Base-by-base conservation (phyloP, 495 filamentous ascomycete genomes). In the Aspergillus homomorphus region DNA sequence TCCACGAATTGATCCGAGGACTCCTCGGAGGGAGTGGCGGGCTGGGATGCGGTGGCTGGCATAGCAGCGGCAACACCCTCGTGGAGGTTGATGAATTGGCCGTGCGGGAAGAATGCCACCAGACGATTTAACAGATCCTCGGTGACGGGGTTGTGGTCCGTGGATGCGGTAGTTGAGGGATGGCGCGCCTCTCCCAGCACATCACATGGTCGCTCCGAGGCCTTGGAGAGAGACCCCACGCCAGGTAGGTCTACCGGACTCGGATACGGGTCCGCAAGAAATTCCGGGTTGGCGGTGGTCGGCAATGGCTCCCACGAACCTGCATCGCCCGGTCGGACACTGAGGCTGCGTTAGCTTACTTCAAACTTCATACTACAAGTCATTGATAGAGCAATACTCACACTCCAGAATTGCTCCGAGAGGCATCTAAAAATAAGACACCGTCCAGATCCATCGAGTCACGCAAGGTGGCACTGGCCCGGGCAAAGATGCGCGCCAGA, bases 381-480 rank as follows among this genome's bases (percentile, higher is more conserved):
- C n/a, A n/a, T n/a, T n/a, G 12, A 21, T 21, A 8, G 46, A n/a
- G 12, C 15, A 8, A 45, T 24, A 63, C 68, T 64, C 6, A 67
- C 65, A 66, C 63, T 18, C 64, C 64, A 30, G 66, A 55, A 38
- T 70, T 70, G 10, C 51, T 65, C 4, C 54, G 68, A 21, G 60
- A 57, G 15, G 73, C 72, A 59, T 79, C 75, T 4, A 76, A 59
- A 43, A 78, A 77, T 2, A 67, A 28, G 1, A 78, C 76, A 7
- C 76, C 76, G 48, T 76, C 75, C n/a, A 77, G 60, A 49, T 73
- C 70, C 61, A 78, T 73, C 0, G 76, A 74, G 1, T 72, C 67
- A 16, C 66, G 63, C 12, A 79, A 66, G 19, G 78, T 56, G 15
- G 61, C 59, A 46, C 74, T 72, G 10, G 76, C 76, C 22, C 72